Base-by-base conservation (phyloP, 768 basidiomycete species). In the Tricholoma hemisulphureum region DNA sequence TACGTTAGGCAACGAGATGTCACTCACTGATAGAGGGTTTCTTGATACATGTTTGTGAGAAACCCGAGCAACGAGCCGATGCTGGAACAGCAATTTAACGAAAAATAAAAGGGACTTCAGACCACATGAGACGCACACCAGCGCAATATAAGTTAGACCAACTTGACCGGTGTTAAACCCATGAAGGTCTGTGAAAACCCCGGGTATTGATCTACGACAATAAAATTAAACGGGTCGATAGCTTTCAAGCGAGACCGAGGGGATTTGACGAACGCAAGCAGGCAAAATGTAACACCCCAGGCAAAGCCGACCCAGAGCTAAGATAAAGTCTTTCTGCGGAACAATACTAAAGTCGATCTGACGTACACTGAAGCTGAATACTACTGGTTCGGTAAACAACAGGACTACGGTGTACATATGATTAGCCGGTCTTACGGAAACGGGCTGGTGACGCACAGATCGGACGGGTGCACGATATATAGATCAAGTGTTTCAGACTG, bases 211-310 rank as follows among this genome's bases (percentile, higher is more conserved):
- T 53, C 85, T 85, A 63, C 7, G 39, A 43, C 20, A 37, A 54
- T 34, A 23, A n/a, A 23, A 10, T 26, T 49, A 28, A 26, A 14
- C 18, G 23, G 43, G 34, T 31, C 39, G 31, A 24, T 13, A 57
- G n/a, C 21, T 31, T 20, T 9, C 20, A 23, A 43, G 29, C 53
- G 61, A 45, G 9, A 24, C 35, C 24, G 4, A 63, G 14, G 6
- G 21, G 43, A 28, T 21, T 35, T 14, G 9, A 43, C 73, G 29
- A 63, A 86, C 84, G 83, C 82, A 28, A 89, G 76, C 66, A 91
- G 72, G 54, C 83, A 85, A 64, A 83, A 93, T 20, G 87, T 68
- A 5, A 91, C 81, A 0, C 91, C 91, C 90, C 91, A 93, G 0
- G 82, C 80, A 58, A 93, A 84, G 52, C 85, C 84, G 28, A 85